Evolutionary conservation across 352 stramenopile species (phyloP).

Genomic region (Pythium aquatile): DNA sequence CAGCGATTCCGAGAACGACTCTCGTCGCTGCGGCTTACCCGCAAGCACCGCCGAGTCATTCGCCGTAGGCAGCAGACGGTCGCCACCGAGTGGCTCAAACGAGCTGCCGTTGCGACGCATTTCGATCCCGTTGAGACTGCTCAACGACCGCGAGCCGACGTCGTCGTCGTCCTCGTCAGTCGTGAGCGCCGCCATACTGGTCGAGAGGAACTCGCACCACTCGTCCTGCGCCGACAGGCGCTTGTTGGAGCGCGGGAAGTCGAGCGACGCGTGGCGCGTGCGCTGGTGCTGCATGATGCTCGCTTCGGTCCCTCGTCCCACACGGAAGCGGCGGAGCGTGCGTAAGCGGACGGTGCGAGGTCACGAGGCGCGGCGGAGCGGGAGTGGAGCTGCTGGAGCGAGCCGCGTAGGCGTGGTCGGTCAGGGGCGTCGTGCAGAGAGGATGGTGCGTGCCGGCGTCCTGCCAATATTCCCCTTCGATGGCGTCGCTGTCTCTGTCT

Average conservation of each 20-base stretch:
- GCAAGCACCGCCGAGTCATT: slow-evolving; percentile 5
- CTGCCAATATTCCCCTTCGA: neutral
- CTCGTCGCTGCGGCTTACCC: slow-evolving; percentile 23
- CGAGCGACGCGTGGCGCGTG: slow-evolving; percentile 36
- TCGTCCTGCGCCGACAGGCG: slow-evolving; percentile 31
- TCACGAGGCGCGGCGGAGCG: neutral
- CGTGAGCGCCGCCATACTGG: slow-evolving; percentile 34
- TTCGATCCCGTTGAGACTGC: slow-evolving; percentile 26
- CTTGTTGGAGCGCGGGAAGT: slow-evolving; percentile 29
- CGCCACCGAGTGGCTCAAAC: slow-evolving; percentile 9
- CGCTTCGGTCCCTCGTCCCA: neutral
- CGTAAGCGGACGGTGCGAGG: neutral
- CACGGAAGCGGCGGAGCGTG: neutral
- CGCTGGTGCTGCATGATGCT: slow-evolving; percentile 25
- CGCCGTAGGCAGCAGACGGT: slow-evolving; percentile 1
- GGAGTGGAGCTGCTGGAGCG: neutral
- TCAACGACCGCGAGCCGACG: slow-evolving; percentile 30
- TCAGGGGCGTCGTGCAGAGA: slow-evolving; percentile 1
- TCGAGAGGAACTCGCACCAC: slow-evolving; percentile 37
- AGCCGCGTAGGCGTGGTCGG: neutral
- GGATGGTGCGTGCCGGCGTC: slow-evolving; percentile 1
- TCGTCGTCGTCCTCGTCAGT: slow-evolving; percentile 32
- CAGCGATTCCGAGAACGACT: slow-evolving; percentile 32
- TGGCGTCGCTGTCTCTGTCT: slow-evolving; percentile 15
- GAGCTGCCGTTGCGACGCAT: slow-evolving; percentile 13